Evolutionary conservation across 768 basidiomycete genomes (phyloP), one percentile per base, ranked within the genome.

Genomic region (Kwoniella europaea): DNA sequence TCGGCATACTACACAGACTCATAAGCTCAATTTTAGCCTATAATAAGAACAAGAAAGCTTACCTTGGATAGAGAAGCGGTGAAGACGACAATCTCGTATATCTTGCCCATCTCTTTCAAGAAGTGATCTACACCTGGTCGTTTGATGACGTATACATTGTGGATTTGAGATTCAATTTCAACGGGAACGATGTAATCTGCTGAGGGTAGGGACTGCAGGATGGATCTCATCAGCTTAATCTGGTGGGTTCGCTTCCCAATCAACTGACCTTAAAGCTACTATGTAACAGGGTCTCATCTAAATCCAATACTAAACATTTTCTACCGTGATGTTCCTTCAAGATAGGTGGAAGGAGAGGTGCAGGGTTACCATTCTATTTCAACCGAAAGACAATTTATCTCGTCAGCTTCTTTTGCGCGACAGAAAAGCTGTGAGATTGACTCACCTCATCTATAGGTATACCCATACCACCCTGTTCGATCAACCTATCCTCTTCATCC

Each of bases 101-200:
- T 90, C 83, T 98, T 94, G 46, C 97, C 97, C 97, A 98, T 99
- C 85, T 90, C 91, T 86, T 92, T 92, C 82, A 99, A 86, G 84
- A 98, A 99, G 80, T 90, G 91, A 82, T 99, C 97, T 16, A 99
- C 97, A 16, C 97, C 97, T 10, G 97, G 97, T 62, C 97, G 91
- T 84, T 98, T 98, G 84, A 98, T 92, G 60, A 98, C 97, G 85
- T 98, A 98, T 74, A 98, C 94, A 80, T 99, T 98, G 83, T 99
- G 97, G 88, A 91, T 92, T 81, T 97, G 92, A 75, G 92, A 94
- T 82, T 99, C 97, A 73, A 99, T 99, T 85, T 98, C 97, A 27
- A 99, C 97, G 4, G 97, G 97, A 3, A 99, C 96, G 73, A 98
- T 93, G 84, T 94, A 99, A 86, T 99, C 97, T 41, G 96, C 94